Conservation (phyloP, 2,329 filamentous ascomycete genomes). For the Trichoderma breve region DNA sequence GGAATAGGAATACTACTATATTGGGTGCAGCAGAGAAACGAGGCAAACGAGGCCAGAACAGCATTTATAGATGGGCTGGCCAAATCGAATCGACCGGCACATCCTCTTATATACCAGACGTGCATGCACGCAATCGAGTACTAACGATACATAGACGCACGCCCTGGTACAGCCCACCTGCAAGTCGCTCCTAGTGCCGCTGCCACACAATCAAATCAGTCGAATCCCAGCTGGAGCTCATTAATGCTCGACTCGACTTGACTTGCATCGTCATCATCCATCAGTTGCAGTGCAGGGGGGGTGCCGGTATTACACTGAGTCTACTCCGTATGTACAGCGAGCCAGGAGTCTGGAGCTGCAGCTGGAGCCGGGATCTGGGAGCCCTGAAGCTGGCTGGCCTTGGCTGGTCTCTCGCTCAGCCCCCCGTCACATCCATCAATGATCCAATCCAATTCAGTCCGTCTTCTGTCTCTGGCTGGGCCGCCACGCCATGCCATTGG, state of each 20-base stretch:
- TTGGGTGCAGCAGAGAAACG: neutral
- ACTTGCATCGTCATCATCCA: neutral
- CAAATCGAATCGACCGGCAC: neutral
- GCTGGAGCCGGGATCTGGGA: neutral
- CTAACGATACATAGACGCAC: neutral
- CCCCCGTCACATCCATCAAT: neutral
- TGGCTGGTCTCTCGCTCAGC: neutral
- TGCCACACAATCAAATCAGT: neutral
- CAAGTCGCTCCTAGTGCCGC: neutral
- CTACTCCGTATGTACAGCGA: neutral
- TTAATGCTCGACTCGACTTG: neutral
- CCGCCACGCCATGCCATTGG: conserved; percentile 10
- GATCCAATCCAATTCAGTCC: too few relatives aligned
- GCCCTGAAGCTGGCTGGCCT: neutral
- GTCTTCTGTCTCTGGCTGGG: neutral
- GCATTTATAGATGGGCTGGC: neutral
- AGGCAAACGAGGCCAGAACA: neutral
- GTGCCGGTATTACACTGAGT: neutral
- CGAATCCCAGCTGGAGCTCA: neutral
- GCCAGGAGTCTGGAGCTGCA: neutral
- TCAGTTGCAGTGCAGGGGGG: neutral
- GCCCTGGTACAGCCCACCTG: neutral
- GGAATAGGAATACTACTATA: neutral
- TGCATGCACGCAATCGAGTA: neutral
- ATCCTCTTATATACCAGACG: neutral